These are phyloP conservation scores for Lecanicillium sp. DNA, from an alignment of 2,329 filamentous ascomycete species.

Conservation along the genomic window DNA sequence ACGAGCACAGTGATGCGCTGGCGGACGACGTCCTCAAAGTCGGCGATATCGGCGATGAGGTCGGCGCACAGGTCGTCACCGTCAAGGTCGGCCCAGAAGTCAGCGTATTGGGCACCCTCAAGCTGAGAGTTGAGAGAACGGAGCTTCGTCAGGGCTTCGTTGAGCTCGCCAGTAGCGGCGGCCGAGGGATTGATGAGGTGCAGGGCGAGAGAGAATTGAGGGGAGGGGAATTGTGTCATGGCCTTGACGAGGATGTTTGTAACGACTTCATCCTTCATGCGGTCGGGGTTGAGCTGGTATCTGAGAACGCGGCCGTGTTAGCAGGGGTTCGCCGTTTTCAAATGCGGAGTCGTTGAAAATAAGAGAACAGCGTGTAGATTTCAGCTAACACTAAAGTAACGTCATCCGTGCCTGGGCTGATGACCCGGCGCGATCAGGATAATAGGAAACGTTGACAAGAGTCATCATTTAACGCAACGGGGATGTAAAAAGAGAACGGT, in stretches of 20 bases:
- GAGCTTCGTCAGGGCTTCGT: slow-evolving; percentile 88
- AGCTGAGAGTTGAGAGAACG: slow-evolving; percentile 79
- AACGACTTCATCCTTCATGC: slow-evolving; percentile 91
- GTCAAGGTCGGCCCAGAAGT: slow-evolving; percentile 91
- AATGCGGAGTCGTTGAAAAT: slow-evolving; percentile 1
- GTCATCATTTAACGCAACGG: slow-evolving; percentile 59
- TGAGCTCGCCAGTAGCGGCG: slow-evolving; percentile 61
- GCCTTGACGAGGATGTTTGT: slow-evolving; percentile 99
- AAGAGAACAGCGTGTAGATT: neutral
- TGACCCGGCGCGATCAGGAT: slow-evolving; percentile 64
- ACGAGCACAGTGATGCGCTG: slow-evolving; percentile 84
- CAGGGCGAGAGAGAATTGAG: slow-evolving; percentile 90
- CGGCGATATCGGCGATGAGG: slow-evolving; percentile 85
- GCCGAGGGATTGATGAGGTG: slow-evolving; percentile 84
- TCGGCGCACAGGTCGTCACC: slow-evolving; percentile 94
- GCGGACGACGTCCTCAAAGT: slow-evolving; percentile 91
- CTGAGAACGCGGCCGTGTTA: slow-evolving; percentile 40
- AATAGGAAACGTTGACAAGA: slow-evolving; percentile 94
- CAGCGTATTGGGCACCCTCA: slow-evolving; percentile 80
- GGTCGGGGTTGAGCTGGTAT: slow-evolving; percentile 99
- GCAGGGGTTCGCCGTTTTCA: neutral
- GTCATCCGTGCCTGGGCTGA: slow-evolving; percentile 54
- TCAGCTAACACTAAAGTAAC: slow-evolving; percentile 39
- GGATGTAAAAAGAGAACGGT: slow-evolving; percentile 12
- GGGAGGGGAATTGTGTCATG: slow-evolving; percentile 91